These are phyloP conservation scores for Chlorophyllum brunneum DNA, from an alignment of 768 basidiomycete genomes.

Conservation along the genomic window DNA sequence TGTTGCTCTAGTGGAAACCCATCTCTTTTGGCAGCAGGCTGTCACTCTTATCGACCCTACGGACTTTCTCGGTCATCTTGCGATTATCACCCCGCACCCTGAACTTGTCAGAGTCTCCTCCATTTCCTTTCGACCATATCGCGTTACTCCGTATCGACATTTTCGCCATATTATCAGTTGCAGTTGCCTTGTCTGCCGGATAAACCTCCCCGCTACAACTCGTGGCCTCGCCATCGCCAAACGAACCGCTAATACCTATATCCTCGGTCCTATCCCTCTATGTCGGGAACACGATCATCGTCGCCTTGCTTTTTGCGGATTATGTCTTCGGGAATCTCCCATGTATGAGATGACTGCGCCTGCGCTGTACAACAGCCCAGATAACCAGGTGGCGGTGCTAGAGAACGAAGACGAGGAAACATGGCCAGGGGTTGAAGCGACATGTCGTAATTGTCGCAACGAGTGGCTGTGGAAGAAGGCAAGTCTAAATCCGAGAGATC, in stretches of 20 bases:
- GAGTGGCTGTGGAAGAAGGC: constrained; percentile 66
- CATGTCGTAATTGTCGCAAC: constrained; percentile 61
- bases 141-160: constrained; percentile 53
- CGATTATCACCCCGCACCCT: constrained; percentile 40
- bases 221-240: constrained; percentile 51
- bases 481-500: constrained; percentile 41
- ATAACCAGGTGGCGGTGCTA: constrained; percentile 38
- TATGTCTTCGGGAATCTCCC: constrained; percentile 66
- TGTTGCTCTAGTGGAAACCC: constrained; percentile 52
- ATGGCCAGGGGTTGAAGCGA: constrained; percentile 62
- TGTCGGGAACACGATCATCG: constrained; percentile 66
- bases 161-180: constrained; percentile 52
- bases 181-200: constrained; percentile 65
- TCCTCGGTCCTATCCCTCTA: constrained; percentile 43
- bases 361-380: constrained; percentile 8
- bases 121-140: constrained; percentile 28
- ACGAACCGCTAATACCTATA: constrained; percentile 33
- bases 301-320: constrained; percentile 51
- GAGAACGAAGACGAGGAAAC: constrained; percentile 74
- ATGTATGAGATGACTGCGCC: constrained; percentile 30
- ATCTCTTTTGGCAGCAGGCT: constrained; percentile 70
- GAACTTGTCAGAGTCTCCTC: constrained; percentile 30
- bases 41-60: constrained; percentile 58
- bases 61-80: constrained; percentile 48
- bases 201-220: constrained; percentile 53